These are phyloP conservation scores for Lecanicillium sp. DNA, from an alignment of 2,329 filamentous ascomycete species.

Conservation along the genomic window DNA sequence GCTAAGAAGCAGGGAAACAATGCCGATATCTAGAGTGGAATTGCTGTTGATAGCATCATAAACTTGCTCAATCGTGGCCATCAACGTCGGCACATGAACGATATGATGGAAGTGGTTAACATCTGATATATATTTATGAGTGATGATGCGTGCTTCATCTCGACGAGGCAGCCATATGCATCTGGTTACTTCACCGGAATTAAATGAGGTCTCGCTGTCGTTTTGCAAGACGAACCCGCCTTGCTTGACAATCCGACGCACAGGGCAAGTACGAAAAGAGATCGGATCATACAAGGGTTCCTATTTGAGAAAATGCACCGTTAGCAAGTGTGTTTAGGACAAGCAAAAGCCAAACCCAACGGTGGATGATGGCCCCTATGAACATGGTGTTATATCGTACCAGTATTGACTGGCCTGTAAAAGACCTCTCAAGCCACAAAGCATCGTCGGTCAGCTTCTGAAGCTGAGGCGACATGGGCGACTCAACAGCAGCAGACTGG, in stretches of 20 bases:
- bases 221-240: constrained; percentile 28
- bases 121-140: constrained; percentile 26
- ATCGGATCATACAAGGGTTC: constrained; percentile 27
- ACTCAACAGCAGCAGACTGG: constrained; percentile 12
- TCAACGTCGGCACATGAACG: constrained; percentile 24
- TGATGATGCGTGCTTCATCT: constrained; percentile 25
- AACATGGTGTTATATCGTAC: no score
- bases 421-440: constrained; percentile 28
- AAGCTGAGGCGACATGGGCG: constrained; percentile 24
- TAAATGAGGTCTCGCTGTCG: constrained; percentile 19
- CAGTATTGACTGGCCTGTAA: constrained; percentile 24
- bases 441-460: constrained; percentile 30
- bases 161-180: constrained; percentile 30
- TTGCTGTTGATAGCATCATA: constrained; percentile 24
- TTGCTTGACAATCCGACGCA: constrained; percentile 26
- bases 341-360: no score
- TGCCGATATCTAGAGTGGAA: constrained; percentile 20
- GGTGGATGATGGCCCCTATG: no score
- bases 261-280: constrained; percentile 28
- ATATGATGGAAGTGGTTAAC: constrained; percentile 29
- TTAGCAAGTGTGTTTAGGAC: constrained; percentile 6
- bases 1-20: constrained; percentile 24
- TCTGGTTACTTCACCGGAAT: constrained; percentile 24
- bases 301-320: constrained; percentile 14
- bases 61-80: constrained; percentile 24